Evolutionary conservation across 352 stramenopile species (phyloP).

Genomic region (Globisporangium nodosum): DNA sequence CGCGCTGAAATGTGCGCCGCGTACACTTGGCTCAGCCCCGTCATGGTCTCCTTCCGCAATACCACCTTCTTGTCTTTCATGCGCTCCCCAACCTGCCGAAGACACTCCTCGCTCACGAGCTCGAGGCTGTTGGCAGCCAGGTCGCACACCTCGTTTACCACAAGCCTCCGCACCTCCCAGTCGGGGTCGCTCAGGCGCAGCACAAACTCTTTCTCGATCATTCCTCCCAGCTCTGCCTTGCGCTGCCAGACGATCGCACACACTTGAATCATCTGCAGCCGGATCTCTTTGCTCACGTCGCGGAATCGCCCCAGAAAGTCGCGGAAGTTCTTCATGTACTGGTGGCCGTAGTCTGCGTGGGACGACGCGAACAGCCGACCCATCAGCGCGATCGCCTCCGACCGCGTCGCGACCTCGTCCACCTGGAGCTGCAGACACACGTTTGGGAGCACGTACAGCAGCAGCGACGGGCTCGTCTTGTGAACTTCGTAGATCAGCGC

Average conservation of each 20-base stretch:
- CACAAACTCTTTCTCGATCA: conserved; percentile 74
- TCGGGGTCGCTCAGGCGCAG: conserved; percentile 68
- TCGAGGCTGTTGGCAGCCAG: conserved; percentile 66
- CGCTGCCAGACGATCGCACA: conserved; percentile 66
- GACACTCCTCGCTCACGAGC: conserved; percentile 56
- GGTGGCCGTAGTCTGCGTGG: conserved; percentile 60
- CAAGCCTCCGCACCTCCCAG: conserved; percentile 75
- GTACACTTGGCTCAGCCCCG: conserved; percentile 79
- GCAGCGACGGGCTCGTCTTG: conserved; percentile 65
- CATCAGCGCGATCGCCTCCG: conserved; percentile 69
- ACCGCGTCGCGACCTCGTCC: conserved; percentile 78
- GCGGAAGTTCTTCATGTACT: conserved; percentile 82
- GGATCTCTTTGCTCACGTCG: conserved; percentile 84
- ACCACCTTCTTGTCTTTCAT: conserved; percentile 87
- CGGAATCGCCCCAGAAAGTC: conserved; percentile 84
- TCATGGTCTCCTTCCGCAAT: conserved; percentile 85
- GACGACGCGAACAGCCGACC: conserved; percentile 75
- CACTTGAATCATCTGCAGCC: conserved; percentile 75
- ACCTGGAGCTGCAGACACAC: conserved; percentile 84
- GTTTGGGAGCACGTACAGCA: conserved; percentile 83
- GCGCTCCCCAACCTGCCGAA: conserved; percentile 71
- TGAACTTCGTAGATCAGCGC: conserved; percentile 81
- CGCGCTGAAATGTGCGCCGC: conserved; percentile 56
- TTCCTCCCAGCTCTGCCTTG: conserved; percentile 47
- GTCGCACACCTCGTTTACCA: conserved; percentile 80